These are phyloP conservation scores for Macrophomina tecta DNA, from an alignment of 2,329 filamentous ascomycete species.

Conservation along the genomic window DNA sequence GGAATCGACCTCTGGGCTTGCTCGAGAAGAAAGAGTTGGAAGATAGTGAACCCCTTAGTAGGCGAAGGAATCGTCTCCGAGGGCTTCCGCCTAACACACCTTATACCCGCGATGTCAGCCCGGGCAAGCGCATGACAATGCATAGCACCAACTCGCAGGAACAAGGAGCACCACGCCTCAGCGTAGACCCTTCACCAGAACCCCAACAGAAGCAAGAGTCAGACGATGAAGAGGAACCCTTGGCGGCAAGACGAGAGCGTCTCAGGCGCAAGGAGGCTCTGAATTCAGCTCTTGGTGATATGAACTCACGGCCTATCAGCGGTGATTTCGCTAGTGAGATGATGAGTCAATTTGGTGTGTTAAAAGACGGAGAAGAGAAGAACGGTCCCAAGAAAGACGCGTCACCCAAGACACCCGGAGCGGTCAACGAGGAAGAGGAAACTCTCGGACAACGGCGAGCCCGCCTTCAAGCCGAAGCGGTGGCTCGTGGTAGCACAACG, in stretches of 20 bases:
- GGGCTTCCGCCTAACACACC: slow-evolving; percentile 58
- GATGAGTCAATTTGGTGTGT: slow-evolving; percentile 54
- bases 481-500: slow-evolving; percentile 47
- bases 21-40: slow-evolving; percentile 85
- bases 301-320: slow-evolving; percentile 61
- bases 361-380: slow-evolving; percentile 38
- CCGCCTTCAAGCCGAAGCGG: slow-evolving; percentile 71
- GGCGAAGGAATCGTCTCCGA: slow-evolving; percentile 75
- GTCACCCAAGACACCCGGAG: slow-evolving; percentile 34
- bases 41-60: slow-evolving; percentile 87
- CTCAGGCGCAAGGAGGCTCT: slow-evolving; percentile 65
- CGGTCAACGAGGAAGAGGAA: slow-evolving; percentile 65
- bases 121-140: slow-evolving; percentile 32
- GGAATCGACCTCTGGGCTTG: slow-evolving; percentile 71
- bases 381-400: slow-evolving; percentile 32
- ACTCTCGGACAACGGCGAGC: slow-evolving; percentile 79
- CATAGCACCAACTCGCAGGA: slow-evolving; percentile 1
- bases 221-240: slow-evolving; percentile 64
- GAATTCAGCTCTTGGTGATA: slow-evolving; percentile 49
- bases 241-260: slow-evolving; percentile 69
- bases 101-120: slow-evolving; percentile 31
- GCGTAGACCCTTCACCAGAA: slow-evolving; percentile 7
- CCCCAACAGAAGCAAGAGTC: slow-evolving; percentile 39
- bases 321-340: slow-evolving; percentile 72
- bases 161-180: background rate